phyloP scores from a whole-genome alignment of 2,329 filamentous ascomycete genomes.

The Dactylonectria estremocensis region DNA sequence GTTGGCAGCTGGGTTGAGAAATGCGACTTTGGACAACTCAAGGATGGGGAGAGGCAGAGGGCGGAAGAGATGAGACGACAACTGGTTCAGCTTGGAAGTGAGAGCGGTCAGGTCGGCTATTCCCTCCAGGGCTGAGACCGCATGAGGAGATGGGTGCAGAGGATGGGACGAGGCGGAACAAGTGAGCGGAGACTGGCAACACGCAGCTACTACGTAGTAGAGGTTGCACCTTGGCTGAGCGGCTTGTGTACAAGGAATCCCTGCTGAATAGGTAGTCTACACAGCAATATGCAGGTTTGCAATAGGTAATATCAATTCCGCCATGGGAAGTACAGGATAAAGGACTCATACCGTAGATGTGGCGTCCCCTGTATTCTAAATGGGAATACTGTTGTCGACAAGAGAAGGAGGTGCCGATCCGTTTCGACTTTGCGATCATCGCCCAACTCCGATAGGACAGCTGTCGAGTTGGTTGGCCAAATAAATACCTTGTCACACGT shows the following conservation, averaged over 20 bases:
- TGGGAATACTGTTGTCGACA: too few relatives aligned
- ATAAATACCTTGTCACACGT: neutral
- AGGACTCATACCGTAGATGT: slow-evolving; percentile 10
- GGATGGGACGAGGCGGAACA: neutral
- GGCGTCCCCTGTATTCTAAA: neutral
- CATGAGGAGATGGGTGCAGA: slow-evolving; percentile 3
- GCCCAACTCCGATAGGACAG: neutral
- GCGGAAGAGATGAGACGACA: slow-evolving; percentile 76
- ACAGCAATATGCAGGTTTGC: slow-evolving; percentile 26
- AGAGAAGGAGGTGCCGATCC: slow-evolving; percentile 10
- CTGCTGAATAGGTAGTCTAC: slow-evolving; percentile 5
- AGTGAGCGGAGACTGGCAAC: slow-evolving; percentile 27
- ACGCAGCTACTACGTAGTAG: too few relatives aligned
- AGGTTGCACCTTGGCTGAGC: slow-evolving; percentile 14
- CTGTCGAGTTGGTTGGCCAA: slow-evolving; percentile 32
- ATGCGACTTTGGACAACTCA: slow-evolving; percentile 68
- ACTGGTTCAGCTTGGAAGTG: slow-evolving; percentile 73
- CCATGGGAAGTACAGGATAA: neutral
- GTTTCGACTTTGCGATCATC: neutral
- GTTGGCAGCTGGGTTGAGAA: slow-evolving; percentile 76
- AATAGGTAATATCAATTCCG: slow-evolving; percentile 20
- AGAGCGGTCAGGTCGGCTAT: slow-evolving; percentile 75
- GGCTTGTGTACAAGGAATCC: slow-evolving; percentile 11
- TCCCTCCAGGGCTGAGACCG: slow-evolving; percentile 67
- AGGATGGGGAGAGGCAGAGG: slow-evolving; percentile 59